Base-by-base conservation (phyloP, 192 early-diverging fungal genomes). In the Coemansia guatemalensis region DNA sequence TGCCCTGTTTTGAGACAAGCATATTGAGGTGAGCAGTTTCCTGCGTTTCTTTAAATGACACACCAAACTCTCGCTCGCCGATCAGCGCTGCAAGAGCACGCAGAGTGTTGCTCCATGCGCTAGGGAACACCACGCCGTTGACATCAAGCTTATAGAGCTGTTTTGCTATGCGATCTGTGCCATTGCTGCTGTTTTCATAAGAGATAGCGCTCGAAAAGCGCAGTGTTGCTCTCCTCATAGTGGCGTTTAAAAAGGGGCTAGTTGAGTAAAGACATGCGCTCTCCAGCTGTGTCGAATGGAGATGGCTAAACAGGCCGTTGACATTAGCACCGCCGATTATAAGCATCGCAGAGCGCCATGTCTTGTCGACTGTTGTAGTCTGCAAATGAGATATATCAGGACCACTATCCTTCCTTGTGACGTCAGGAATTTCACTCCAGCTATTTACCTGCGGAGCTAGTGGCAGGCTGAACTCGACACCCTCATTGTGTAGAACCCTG, bases 21-120 rank as follows among this genome's bases (percentile, higher is more conserved):
- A 79, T 69, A 35, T 73, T 74, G 18, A 79, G 55, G 25, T 74
- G 67, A 5, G 60, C 71, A n/a, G 71, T 74, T 11, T 70, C 71
- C 8, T 52, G 7, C 0, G 49, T n/a, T 41, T 79, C 77, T 48
- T 71, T 79, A 2, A 68, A 61, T 9, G 71, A 55, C 0, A 65
- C 63, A 23, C 41, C 50, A 55, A 68, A 59, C 39, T 50, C 55
- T 18, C 39, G 50, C 41, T 30, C 29, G 3, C 51, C 26, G 18
- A 62, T 8, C 8, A 74, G 51, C 12, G 61, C 67, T 12, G 67
- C 63, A 29, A 74, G 48, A 2, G 66, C 53, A 23, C 49, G 51
- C n/a, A 79, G 35, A 14, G 71, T 24, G 1, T 60, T 32, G 24
- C 24, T 44, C 77, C 77, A 79, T 0, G 68, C 56, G 32, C 61